Percentiles rank a stretch among this genome's conserved stretches.
phyloP scores from a whole-genome alignment of 345 rosid genomes.

The Hibiscus tridactylites region DNA sequence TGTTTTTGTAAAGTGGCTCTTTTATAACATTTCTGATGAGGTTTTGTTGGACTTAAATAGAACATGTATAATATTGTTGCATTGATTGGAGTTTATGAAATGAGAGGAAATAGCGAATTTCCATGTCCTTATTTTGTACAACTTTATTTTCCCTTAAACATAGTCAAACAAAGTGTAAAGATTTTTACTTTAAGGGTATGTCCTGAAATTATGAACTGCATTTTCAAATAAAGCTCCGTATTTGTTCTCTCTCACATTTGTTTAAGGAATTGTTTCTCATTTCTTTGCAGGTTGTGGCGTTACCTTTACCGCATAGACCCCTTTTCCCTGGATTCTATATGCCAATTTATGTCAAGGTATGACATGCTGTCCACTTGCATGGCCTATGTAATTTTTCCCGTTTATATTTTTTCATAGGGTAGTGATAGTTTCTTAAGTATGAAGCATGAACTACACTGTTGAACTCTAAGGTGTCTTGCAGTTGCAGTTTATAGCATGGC shows the following conservation, averaged over 20 bases:
- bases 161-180: neutral
- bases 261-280: neutral
- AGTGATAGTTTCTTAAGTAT: neutral
- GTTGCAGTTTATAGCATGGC: neutral
- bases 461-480: neutral
- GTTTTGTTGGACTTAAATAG: neutral
- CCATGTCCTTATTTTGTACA: neutral
- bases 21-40: no score
- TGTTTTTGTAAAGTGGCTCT: neutral
- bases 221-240: no score
- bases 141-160: neutral
- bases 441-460: neutral
- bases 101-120: neutral
- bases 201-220: neutral
- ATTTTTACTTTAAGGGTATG: neutral
- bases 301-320: constrained; percentile 88
- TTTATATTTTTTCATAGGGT: neutral
- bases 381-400: neutral
- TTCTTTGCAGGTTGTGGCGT: no score
- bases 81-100: neutral
- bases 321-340: constrained; percentile 97
- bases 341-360: constrained; percentile 97
- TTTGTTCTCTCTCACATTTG: no score
- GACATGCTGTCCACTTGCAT: neutral
- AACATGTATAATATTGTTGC: neutral